Evolutionary conservation across 192 early-diverging fungal genomes (phyloP).

Genomic region (Entrophospora sp.): DNA sequence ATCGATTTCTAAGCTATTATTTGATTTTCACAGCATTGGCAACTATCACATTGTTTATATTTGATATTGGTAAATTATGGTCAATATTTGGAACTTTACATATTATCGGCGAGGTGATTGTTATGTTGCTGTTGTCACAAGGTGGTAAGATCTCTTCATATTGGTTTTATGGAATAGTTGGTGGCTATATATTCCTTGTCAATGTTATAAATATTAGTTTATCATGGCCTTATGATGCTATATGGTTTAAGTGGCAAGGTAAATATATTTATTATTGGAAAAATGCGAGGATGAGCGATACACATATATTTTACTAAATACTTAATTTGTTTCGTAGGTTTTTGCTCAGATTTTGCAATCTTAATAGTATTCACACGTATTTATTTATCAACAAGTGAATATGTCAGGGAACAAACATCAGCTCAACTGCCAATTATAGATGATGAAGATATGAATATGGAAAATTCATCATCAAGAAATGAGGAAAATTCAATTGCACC

Average conservation of each 20-base stretch:
- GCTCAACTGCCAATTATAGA: not conserved
- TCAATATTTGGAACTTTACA: slow-evolving; percentile 21
- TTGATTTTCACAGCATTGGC: not conserved
- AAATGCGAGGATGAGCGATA: not conserved
- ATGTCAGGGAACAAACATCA: not conserved
- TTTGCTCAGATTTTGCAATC: slow-evolving; percentile 13
- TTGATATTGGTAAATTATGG: slow-evolving; percentile 22
- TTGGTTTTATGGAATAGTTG: not conserved
- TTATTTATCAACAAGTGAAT: slow-evolving; percentile 16
- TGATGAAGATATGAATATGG: slow-evolving; percentile 15
- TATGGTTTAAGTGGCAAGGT: slow-evolving; percentile 31
- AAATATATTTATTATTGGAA: not conserved
- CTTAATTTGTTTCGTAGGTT: not conserved
- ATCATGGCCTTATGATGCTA: slow-evolving; percentile 29
- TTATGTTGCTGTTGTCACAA: slow-evolving; percentile 14
- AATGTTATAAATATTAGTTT: slow-evolving; percentile 13
- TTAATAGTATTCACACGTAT: slow-evolving; percentile 22
- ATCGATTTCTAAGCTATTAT: slow-evolving; percentile 15
- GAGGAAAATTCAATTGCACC: not conserved
- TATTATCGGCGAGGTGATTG: slow-evolving; percentile 21
- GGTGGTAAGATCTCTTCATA: not conserved
- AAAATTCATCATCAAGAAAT: not conserved
- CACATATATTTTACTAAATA: not conserved
- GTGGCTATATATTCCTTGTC: slow-evolving; percentile 2
- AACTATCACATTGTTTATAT: not conserved